Evolutionary conservation across 2,329 filamentous ascomycete species (phyloP), one percentile per base, ranked within the genome.

Genomic region (Byssochlamys sp.): DNA sequence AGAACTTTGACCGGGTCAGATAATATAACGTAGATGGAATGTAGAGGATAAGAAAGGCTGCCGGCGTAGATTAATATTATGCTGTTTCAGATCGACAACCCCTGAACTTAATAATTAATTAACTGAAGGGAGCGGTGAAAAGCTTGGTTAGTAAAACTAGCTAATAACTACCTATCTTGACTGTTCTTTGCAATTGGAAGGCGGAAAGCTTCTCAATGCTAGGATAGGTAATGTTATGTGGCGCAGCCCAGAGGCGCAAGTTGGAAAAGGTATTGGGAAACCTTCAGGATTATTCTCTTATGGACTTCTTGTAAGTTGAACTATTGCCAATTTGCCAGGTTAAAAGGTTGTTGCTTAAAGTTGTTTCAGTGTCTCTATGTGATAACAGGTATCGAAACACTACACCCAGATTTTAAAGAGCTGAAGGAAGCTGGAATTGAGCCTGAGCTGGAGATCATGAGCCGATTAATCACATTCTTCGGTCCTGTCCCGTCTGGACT

Each of bases 391-490:
- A 59, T 61, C 31, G 60, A 69, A 65, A 63, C 54, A 9, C 60
- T 66, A 55, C 63, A 65, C 54, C 60, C 58, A 51, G 62, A 69
- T 59, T 67, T 66, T 45, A 28, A 63, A 31, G 59, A 61, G 55
- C 59, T 67, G 45, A 61, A 62, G 52, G 56, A 58, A 58, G 60
- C 57, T 11, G 58, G 56, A 50, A 58, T 65, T 53, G 63, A 67
- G 61, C 62, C 63, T 31, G 66, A 69, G 54, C 55, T 57, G 55
- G 63, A 65, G 57, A 68, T 67, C 62, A 55, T 71, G 53, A 59
- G 61, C 55, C 65, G 62, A 53, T 62, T 68, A 57, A 62, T 69
- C 56, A 62, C 62, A 35, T 61, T 61, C 52, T 66, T 67, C 56
- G 59, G 65, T 50, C 66, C 67, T 57, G 60, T 68, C 56, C 63